phyloP scores from a whole-genome alignment of 176 grass and related monocot genomes.

The Cymbopogon citratus region DNA sequence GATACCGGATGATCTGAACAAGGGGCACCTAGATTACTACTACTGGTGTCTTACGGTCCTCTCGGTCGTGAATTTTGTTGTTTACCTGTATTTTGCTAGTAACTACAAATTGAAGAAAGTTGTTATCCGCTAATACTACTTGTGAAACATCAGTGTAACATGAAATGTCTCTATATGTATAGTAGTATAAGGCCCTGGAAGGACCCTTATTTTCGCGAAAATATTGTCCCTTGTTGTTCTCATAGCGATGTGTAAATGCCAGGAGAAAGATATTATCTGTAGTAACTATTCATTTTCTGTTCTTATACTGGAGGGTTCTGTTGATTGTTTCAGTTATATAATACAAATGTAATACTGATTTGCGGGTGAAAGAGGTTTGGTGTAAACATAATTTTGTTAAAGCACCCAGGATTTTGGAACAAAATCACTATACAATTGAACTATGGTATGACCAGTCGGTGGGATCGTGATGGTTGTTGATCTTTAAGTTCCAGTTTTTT shows the following conservation, averaged over 20 bases:
- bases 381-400: not conserved
- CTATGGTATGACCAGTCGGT: too few species aligned
- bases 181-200: not conserved
- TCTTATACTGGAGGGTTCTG: not conserved
- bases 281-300: not conserved
- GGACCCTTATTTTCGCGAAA: not conserved
- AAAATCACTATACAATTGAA: not conserved
- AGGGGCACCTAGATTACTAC: constrained; percentile 78
- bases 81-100: constrained; percentile 56
- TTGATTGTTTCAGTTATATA: not conserved
- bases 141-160: too few species aligned
- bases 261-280: not conserved
- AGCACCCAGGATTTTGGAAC: not conserved
- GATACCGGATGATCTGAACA: constrained; percentile 79
- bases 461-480: not conserved
- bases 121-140: constrained; percentile 24
- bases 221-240: not conserved
- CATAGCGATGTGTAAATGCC: not conserved
- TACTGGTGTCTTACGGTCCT: constrained; percentile 53
- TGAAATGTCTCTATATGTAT: not conserved
- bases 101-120: constrained; percentile 72
- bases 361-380: not conserved
- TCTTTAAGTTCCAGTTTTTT: not conserved
- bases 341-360: not conserved
- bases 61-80: constrained; percentile 48